Percentiles rank a stretch among this genome's conserved stretches.
These are phyloP conservation scores for Achlya hypogyna DNA, from an alignment of 352 stramenopile species.

Conservation along the genomic window DNA sequence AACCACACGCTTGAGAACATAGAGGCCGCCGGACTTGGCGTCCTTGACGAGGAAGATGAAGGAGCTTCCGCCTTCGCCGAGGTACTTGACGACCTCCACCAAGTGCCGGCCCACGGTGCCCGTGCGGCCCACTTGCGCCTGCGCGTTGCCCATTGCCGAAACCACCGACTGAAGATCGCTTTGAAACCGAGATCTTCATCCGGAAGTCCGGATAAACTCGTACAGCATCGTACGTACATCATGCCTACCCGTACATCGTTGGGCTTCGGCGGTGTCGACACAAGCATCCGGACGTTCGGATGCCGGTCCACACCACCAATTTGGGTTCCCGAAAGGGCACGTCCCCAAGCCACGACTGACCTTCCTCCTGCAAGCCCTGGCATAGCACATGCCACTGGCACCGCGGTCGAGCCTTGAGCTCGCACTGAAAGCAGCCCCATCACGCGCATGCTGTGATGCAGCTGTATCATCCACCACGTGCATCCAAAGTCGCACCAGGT, in stretches of 20 bases:
- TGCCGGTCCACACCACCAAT: background rate
- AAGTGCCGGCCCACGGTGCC: constrained; percentile 51
- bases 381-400: too few relatives aligned
- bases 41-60: constrained; percentile 81
- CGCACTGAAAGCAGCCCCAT: too few relatives aligned
- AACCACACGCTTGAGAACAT: constrained; percentile 69
- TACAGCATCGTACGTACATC: background rate
- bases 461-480: too few relatives aligned
- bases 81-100: constrained; percentile 61
- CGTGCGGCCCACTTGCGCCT: constrained; percentile 66
- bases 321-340: too few relatives aligned
- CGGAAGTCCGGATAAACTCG: background rate
- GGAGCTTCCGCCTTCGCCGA: constrained; percentile 65
- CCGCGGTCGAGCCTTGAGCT: too few relatives aligned
- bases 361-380: too few relatives aligned
- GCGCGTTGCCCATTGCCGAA: constrained; percentile 33
- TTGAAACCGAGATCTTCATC: background rate
- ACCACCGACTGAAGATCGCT: background rate
- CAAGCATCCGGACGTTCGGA: too few relatives aligned
- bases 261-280: background rate
- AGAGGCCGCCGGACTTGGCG: constrained; percentile 27
- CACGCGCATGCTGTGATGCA: too few relatives aligned
- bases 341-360: too few relatives aligned
- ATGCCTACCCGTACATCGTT: background rate
- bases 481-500: too few relatives aligned